Percentiles rank a stretch among this genome's conserved stretches.
These are phyloP conservation scores for Wickerhamomyces ciferrii DNA, from an alignment of 805 yeast genomes.

Conservation along the genomic window DNA sequence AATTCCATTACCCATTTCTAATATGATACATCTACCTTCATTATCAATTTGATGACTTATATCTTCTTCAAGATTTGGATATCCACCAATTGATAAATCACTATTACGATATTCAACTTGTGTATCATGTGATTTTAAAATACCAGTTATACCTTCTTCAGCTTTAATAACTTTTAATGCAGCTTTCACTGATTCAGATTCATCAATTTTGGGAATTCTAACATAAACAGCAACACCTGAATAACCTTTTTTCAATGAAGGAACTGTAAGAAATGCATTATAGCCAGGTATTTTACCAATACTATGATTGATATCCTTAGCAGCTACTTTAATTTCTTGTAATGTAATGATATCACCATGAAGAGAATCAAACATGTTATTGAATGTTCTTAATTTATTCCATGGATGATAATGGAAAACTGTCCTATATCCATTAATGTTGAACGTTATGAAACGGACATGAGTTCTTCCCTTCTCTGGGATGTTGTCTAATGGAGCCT, in stretches of 20 bases:
- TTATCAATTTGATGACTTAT: conserved; percentile 50
- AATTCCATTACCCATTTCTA: conserved; percentile 61
- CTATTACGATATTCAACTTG: conserved; percentile 15
- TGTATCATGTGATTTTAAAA: conserved; percentile 22
- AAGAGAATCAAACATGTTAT: conserved; percentile 43
- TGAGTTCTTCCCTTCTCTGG: conserved; percentile 2
- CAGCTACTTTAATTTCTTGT: conserved; percentile 77
- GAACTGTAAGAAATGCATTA: conserved; percentile 63
- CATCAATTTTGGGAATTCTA: conserved; percentile 41
- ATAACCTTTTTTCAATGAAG: conserved; percentile 70
- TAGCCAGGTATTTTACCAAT: conserved; percentile 53
- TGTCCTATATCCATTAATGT: conserved; percentile 81
- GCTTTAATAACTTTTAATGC: conserved; percentile 59
- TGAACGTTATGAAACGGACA: conserved; percentile 63
- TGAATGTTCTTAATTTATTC: conserved; percentile 39
- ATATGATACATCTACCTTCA: conserved; percentile 79
- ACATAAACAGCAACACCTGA: conserved; percentile 89
- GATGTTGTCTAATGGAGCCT: conserved; percentile 2
- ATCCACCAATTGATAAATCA: conserved; percentile 60
- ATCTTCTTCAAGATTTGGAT: conserved; percentile 38
- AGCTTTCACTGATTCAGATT: conserved; percentile 28
- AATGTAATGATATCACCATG: conserved; percentile 76
- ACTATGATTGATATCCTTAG: conserved; percentile 37
- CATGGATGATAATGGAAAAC: conserved; percentile 82
- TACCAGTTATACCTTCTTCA: conserved; percentile 91